A percentile compares a stretch with the other conserved stretches of the same genome.
These are phyloP conservation scores for Penicillium fuscoglaucum DNA, from an alignment of 2,329 filamentous ascomycete species.

Conservation along the genomic window DNA sequence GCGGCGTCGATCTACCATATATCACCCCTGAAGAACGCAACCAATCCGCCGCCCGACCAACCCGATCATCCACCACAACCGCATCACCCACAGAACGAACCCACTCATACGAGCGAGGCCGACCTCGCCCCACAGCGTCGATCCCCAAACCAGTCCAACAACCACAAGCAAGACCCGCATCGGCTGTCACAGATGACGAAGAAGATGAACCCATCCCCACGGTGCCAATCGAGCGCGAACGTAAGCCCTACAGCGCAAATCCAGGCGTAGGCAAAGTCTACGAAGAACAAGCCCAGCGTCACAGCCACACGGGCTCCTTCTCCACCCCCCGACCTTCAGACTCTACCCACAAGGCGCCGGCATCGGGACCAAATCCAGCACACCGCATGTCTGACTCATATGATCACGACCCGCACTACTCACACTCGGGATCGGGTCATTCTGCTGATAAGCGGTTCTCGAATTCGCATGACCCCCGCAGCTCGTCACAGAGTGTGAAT, in stretches of 20 bases:
- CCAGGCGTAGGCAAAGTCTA: conserved; percentile 62
- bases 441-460: conserved; percentile 10
- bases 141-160: conserved; percentile 12
- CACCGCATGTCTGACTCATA: conserved; percentile 60
- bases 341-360: conserved; percentile 37
- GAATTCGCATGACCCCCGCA: conserved; percentile 27
- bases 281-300: conserved; percentile 36
- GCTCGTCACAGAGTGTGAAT: conserved; percentile 34
- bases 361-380: conserved; percentile 53
- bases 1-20: conserved; percentile 48
- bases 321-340: conserved; percentile 55
- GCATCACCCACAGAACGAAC: conserved; percentile 14
- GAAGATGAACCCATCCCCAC: conserved; percentile 46
- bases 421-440: conserved; percentile 18
- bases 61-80: conserved; percentile 19
- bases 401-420: conserved; percentile 26
- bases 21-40: conserved; percentile 40
- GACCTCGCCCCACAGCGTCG: conserved; percentile 43
- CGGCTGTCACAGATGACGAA: conserved; percentile 39
- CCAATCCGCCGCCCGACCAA: conserved; percentile 24
- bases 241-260: conserved; percentile 63
- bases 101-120: conserved; percentile 24
- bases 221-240: conserved; percentile 62
- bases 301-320: conserved; percentile 28
- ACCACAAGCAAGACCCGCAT: conserved; percentile 26